These are phyloP conservation scores for Suillus occidentalis DNA, from an alignment of 768 basidiomycete genomes.

Conservation along the genomic window DNA sequence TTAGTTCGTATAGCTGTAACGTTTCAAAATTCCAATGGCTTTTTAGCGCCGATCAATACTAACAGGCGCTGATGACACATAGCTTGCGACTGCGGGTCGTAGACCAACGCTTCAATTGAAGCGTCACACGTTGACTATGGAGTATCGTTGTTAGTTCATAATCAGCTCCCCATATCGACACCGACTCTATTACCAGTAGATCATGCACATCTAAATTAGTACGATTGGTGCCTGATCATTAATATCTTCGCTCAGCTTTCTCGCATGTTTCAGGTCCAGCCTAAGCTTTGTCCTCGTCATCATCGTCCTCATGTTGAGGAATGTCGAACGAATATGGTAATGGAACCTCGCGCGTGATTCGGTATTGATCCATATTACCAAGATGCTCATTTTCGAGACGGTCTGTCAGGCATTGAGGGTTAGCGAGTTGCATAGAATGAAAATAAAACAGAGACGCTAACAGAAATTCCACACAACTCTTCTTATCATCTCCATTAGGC, in stretches of 20 bases:
- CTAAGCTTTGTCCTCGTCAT: slow-evolving; percentile 41
- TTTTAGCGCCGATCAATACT: too few species aligned
- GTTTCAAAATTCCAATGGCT: background rate
- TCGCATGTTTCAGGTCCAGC: background rate
- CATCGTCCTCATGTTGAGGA: slow-evolving; percentile 41
- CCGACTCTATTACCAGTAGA: background rate
- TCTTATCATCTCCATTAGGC: slow-evolving; percentile 72
- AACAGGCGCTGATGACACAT: too few species aligned
- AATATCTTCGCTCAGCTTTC: background rate
- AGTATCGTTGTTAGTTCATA: background rate
- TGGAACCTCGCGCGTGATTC: slow-evolving; percentile 82
- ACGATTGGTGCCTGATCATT: background rate
- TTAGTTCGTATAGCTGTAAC: background rate
- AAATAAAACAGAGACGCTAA: slow-evolving; percentile 36
- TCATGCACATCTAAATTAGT: background rate
- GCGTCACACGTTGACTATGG: background rate
- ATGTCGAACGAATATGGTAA: slow-evolving; percentile 69
- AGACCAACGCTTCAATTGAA: background rate
- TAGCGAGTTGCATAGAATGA: background rate
- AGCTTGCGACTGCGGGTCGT: background rate
- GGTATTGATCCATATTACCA: slow-evolving; percentile 92
- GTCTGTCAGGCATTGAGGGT: slow-evolving; percentile 38
- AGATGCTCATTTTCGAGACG: slow-evolving; percentile 91
- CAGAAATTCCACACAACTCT: slow-evolving; percentile 93
- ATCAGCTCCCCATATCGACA: background rate